These are phyloP conservation scores for Syzygium aqueum DNA, from an alignment of 345 rosid species.

Conservation along the genomic window DNA sequence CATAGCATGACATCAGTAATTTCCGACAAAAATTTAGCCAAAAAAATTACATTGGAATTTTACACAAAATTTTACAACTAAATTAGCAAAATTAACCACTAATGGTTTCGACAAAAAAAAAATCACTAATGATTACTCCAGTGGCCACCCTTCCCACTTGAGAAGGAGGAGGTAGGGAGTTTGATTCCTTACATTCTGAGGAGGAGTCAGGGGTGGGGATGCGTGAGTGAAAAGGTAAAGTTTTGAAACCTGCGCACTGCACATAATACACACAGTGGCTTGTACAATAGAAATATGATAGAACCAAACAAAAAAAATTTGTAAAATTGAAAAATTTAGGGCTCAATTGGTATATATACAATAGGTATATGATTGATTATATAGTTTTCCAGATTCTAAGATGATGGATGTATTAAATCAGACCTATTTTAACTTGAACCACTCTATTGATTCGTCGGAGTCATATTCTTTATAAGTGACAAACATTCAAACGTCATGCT, in stretches of 20 bases:
- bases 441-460: neutral
- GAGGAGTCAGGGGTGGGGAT: too few species aligned
- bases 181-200: too few species aligned
- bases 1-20: rapidly evolving
- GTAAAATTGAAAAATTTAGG: neutral
- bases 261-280: too few species aligned
- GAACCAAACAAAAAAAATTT: too few species aligned
- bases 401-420: neutral
- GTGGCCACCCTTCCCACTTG: too few species aligned
- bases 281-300: too few species aligned
- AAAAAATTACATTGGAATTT: neutral
- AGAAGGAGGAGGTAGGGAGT: too few species aligned
- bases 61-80: rapidly evolving
- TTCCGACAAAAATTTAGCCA: neutral
- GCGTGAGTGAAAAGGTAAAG: too few species aligned
- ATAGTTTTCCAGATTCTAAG: neutral
- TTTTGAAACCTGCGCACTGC: too few species aligned
- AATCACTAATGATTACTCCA: too few species aligned
- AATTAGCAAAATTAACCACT: neutral
- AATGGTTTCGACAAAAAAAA: too few species aligned
- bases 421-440: neutral
- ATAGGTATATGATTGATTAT: neutral
- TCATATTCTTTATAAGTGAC: neutral
- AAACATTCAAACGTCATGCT: neutral
- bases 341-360: neutral